phyloP scores from a whole-genome alignment of 495 filamentous ascomycete species.

The Monascus purpureus region DNA sequence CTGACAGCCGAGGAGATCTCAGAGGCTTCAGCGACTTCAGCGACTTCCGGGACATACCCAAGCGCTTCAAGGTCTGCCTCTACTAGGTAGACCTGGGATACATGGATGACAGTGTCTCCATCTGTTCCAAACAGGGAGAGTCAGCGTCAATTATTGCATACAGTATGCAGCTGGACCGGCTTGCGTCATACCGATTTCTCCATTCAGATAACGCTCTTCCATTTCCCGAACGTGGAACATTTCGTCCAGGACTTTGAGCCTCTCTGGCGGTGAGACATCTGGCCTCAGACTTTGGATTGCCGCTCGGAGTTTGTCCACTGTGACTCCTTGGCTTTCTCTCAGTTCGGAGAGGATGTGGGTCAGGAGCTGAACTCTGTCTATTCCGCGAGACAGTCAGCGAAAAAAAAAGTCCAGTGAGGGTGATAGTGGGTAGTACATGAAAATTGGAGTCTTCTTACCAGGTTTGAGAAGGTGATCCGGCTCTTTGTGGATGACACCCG shows the following conservation, averaged over 20 bases:
- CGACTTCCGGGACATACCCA: not conserved
- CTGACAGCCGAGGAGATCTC: not conserved
- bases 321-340: conserved; percentile 25
- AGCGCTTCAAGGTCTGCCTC: conserved; percentile 4
- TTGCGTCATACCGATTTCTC: conserved; percentile 42
- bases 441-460: conserved; percentile 46
- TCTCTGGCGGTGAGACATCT: conserved; percentile 19
- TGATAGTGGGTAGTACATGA: not conserved
- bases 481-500: conserved; percentile 51
- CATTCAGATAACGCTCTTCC: conserved; percentile 46
- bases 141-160: conserved; percentile 9
- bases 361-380: conserved; percentile 48
- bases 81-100: conserved; percentile 11
- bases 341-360: conserved; percentile 45
- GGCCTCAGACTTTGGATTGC: conserved; percentile 29
- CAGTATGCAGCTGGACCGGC: conserved; percentile 10
- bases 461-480: conserved; percentile 66
- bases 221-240: conserved; percentile 51
- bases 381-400: conserved; percentile 3
- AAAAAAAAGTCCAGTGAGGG: conserved; percentile 7
- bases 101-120: conserved; percentile 10
- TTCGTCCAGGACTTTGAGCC: conserved; percentile 39
- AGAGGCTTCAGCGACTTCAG: not conserved
- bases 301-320: conserved; percentile 27
- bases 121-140: conserved; percentile 11